phyloP scores from a whole-genome alignment of 208 protist genomes.

The Leishmania guyanensis region DNA sequence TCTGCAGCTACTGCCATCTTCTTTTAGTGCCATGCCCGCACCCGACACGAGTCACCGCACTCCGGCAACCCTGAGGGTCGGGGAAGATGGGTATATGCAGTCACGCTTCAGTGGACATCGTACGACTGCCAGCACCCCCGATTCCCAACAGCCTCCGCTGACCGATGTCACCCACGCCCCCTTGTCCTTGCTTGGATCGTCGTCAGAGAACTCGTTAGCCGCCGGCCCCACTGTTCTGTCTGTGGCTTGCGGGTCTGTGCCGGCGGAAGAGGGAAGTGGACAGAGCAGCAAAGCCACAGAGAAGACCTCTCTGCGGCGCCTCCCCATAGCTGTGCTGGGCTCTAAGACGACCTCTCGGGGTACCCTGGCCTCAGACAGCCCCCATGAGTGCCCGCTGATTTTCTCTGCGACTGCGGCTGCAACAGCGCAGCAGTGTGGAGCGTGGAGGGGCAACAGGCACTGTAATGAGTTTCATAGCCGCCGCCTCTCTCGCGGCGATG shows the following conservation, averaged over 20 bases:
- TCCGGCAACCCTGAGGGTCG: not conserved
- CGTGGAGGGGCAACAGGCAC: not conserved
- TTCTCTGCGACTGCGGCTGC: not conserved
- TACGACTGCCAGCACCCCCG: not conserved
- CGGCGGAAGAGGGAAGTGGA: not conserved
- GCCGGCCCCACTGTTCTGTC: not conserved
- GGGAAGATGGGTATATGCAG: not conserved
- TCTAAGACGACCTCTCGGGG: not conserved
- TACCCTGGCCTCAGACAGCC: not conserved
- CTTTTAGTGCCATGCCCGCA: not conserved
- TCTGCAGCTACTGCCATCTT: not conserved
- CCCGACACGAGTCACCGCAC: not conserved
- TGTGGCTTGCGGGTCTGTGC: not conserved
- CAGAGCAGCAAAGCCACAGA: not conserved
- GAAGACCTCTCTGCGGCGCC: not conserved
- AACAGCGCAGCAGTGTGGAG: not conserved
- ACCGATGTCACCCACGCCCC: constrained; percentile 16
- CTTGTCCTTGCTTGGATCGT: constrained; percentile 3
- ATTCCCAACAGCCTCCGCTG: constrained; percentile 14
- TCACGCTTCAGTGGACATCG: not conserved
- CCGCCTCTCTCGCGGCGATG: not conserved
- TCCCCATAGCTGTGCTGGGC: not conserved
- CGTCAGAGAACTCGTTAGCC: constrained; percentile 12
- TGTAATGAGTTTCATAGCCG: not conserved
- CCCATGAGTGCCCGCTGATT: not conserved